phyloP scores from a whole-genome alignment of 805 yeast species.

The Cyberlindnera galapagoensis region DNA sequence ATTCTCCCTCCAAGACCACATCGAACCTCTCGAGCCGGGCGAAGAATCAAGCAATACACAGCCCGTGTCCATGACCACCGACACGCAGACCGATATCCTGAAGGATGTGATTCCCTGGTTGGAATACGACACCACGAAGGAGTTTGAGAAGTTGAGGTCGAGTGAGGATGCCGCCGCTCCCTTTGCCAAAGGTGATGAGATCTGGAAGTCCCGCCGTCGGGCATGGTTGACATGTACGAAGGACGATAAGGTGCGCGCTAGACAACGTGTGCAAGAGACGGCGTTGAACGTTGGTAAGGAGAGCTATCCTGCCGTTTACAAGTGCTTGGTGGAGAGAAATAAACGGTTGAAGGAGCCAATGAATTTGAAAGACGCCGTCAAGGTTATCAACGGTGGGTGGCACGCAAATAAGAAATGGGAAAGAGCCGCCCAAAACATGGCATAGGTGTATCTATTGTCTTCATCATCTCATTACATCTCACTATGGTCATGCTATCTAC shows the following conservation, averaged over 20 bases:
- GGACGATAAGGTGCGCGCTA: constrained; percentile 12
- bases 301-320: constrained; percentile 57
- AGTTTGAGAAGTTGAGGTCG: constrained; percentile 14
- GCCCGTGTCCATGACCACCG: not conserved
- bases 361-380: constrained; percentile 66
- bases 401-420: constrained; percentile 70
- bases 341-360: constrained; percentile 62
- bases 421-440: constrained; percentile 35
- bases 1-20: constrained; percentile 24
- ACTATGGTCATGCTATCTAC: too few species aligned
- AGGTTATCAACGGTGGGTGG: constrained; percentile 83
- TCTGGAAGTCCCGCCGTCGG: constrained; percentile 66
- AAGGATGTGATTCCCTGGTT: constrained; percentile 8
- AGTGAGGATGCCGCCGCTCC: constrained; percentile 22
- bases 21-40: not conserved
- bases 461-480: too few species aligned
- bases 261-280: constrained; percentile 17
- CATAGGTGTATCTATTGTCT: too few species aligned
- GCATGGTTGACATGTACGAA: constrained; percentile 54
- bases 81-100: constrained; percentile 3
- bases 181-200: constrained; percentile 45
- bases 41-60: not conserved
- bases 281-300: constrained; percentile 35
- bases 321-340: constrained; percentile 61
- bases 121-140: constrained; percentile 27